Evolutionary conservation across 2,329 filamentous ascomycete species (phyloP), one percentile per base, ranked within the genome.

Genomic region (Cladosporium sp.): DNA sequence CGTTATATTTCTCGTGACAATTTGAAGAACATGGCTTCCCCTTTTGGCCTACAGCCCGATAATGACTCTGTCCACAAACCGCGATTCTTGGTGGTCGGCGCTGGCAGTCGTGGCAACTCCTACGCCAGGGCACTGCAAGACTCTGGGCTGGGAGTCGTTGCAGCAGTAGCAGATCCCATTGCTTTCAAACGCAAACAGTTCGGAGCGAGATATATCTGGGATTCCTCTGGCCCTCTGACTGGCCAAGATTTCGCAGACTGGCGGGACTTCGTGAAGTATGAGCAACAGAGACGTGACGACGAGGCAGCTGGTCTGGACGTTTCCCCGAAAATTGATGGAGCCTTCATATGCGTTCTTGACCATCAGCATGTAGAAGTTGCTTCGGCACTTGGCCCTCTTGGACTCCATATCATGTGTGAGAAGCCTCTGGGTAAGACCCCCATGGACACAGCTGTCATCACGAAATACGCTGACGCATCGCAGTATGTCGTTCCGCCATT

Each of bases 351-450:
- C 77, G 92, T 96, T 2, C 84, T 94, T 11, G 95, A 99, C 77
- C 91, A 96, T 78, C 89, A 92, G 80, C 95, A 99, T 78, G 88
- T 88, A 59, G 89, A 93, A 65, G 92, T 94, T 58, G 86, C 97
- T 26, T 84, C 89, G 52, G 90, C 87, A 1, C 83, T 97, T 62
- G 89, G 91, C 1, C 86, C 86, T 14, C 80, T 82, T 75, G 86
- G 83, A 2, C 80, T 97, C 58, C 93, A 97, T 77, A 88, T 98
- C 69, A 91, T 97, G 84, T 96, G 93, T 77, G 95, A 99, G 83
- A 99, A 99, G 80, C 95, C 95, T 2, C 81, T 99, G 64, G 52
- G 52, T 55, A 55, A 11, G 52, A 18, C 11, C 5, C 2, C 10
- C 2, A 18, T n/a, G 11, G 18, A 11, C 4, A 11, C 12, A 55